phyloP scores from a whole-genome alignment of 2,329 filamentous ascomycete genomes.

The Scedosporium minutisporum region DNA sequence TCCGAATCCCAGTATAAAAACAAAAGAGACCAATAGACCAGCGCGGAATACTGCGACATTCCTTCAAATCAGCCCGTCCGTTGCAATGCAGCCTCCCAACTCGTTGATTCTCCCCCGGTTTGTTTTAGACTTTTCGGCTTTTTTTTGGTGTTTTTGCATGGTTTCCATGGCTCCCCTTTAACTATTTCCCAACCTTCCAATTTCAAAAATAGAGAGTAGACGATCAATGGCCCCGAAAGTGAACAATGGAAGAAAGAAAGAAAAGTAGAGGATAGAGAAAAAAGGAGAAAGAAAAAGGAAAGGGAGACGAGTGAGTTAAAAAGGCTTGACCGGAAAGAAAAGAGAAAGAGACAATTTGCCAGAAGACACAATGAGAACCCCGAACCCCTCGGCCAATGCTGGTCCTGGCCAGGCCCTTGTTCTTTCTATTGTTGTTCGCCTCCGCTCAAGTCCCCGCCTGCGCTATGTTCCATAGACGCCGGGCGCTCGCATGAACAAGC shows the following conservation, averaged over 20 bases:
- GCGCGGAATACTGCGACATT: not conserved
- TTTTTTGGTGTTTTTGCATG: not conserved
- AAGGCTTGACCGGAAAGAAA: not conserved
- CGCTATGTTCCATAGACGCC: not conserved
- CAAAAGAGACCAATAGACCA: not conserved
- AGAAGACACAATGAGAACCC: not conserved
- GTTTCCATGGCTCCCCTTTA: not conserved
- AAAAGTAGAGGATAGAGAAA: not conserved
- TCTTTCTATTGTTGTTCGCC: not conserved
- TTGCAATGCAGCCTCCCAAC: not conserved
- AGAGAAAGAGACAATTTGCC: not conserved
- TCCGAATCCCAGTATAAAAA: not conserved
- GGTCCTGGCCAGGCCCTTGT: not conserved
- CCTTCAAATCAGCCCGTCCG: not conserved
- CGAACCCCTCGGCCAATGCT: not conserved
- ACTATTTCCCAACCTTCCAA: not conserved
- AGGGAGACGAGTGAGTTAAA: not conserved
- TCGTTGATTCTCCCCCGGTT: not conserved
- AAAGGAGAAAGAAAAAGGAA: not conserved
- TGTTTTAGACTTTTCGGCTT: not conserved
- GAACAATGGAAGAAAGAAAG: not conserved
- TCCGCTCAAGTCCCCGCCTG: not conserved
- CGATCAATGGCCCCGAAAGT: not conserved
- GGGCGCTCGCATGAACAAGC: not conserved
- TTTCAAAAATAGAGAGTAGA: not conserved